Base-by-base conservation (phyloP, 1,284 basidiomycete species). In the Sporisorium reilianum region DNA sequence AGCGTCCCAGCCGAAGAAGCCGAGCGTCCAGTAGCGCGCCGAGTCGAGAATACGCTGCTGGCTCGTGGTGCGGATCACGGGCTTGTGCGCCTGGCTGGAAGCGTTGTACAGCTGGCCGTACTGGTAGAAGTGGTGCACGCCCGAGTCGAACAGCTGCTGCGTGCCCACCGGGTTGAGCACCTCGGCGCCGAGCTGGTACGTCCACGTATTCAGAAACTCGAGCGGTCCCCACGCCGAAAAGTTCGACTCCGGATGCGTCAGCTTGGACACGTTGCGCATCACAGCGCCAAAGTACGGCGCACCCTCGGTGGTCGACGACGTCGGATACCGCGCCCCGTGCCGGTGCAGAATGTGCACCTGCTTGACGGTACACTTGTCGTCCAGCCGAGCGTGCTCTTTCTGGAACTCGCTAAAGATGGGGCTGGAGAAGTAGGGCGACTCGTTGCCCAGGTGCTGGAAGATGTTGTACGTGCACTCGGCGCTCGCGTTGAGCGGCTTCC, bases 41-140 rank as follows among this genome's bases (percentile, higher is more conserved):
- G 93, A 94, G 49, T 94, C 90, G 86, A 95, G 93, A 12, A 95
- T 91, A 6, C 93, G 92, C 45, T 93, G 86, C 6, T 88, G 82
- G 38, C 68, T 86, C 74, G 68, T 86, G 53, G 58, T 87, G 64
- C 69, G 55, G 67, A 70, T 78, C 50, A 71, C 78, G 11, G 78
- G 81, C 57, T 82, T 82, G 68, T 70, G 65, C 38, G 55, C 49
- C 70, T 84, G n/a, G 44, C 36, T 32, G 45, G 77, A 48, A 25
- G 65, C 68, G 67, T 77, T 64, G 58, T 72, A 51, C 20, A 79
- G 55, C 71, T 82, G 61, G 66, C 80, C 78, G 55, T 87, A 86
- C 55, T 80, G 60, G 57, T 78, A 80, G 66, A 75, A 80, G 54
- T 78, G 63, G 32, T 74, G 44, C 2, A 84, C 81, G 53, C 83